These are phyloP conservation scores for Fraxinus albicans DNA, from an alignment of 305 asterid genomes.

Conservation along the genomic window DNA sequence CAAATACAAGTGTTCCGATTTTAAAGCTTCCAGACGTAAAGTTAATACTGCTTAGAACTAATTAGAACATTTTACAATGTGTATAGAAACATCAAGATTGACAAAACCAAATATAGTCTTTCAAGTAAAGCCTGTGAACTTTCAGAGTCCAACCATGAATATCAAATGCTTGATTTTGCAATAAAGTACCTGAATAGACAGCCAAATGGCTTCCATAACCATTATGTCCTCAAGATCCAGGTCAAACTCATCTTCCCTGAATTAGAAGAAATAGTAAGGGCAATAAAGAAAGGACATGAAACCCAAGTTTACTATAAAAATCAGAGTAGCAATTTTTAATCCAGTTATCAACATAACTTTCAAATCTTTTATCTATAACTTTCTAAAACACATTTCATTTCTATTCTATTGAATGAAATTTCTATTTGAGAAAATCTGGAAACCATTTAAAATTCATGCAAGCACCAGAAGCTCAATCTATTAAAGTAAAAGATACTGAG, in stretches of 20 bases:
- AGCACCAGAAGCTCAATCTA: neutral
- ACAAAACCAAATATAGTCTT: neutral
- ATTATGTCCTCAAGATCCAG: constrained; percentile 95
- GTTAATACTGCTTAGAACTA: neutral
- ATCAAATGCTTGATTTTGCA: neutral
- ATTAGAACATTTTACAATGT: neutral
- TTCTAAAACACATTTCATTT: neutral
- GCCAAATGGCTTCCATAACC: constrained; percentile 99
- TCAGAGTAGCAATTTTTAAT: constrained; percentile 10
- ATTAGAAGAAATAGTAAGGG: constrained; percentile 18
- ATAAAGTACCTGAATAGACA: constrained; percentile 80
- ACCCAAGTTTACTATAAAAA: neutral
- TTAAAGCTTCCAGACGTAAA: neutral
- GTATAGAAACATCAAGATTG: neutral
- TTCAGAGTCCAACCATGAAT: constrained; percentile 1
- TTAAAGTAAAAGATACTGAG: too few species aligned
- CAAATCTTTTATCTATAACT: neutral
- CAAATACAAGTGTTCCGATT: neutral
- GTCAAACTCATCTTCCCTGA: constrained; percentile 91
- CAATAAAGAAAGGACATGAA: constrained; percentile 13
- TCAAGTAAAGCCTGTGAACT: constrained; percentile 3
- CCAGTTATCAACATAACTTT: neutral
- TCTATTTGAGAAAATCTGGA: neutral
- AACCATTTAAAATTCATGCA: neutral
- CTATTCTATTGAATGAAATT: neutral